Evolutionary conservation across 1,139 yeast genomes (phyloP).

Genomic region (Magnusiomyces tetraspermus): DNA sequence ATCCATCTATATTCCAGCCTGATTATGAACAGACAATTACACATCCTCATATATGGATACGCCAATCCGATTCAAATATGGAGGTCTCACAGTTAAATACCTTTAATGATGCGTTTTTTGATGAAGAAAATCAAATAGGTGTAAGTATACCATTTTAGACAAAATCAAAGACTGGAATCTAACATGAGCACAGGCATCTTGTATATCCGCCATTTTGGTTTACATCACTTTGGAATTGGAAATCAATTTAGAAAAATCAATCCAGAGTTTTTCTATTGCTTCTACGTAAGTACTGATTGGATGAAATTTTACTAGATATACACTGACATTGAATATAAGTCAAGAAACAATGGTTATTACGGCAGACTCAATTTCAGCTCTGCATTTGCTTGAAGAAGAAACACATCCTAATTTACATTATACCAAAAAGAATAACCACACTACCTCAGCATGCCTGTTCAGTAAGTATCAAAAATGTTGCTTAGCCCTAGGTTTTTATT

Average conservation of each 20-base stretch:
- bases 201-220: constrained; percentile 11
- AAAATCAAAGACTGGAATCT: too few relatives aligned
- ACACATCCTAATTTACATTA: constrained; percentile 18
- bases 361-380: constrained; percentile 31
- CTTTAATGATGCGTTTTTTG: constrained; percentile 11
- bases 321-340: not conserved
- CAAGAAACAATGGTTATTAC: constrained; percentile 29
- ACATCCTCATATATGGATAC: constrained; percentile 6
- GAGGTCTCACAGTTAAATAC: constrained; percentile 8
- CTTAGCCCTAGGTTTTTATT: not conserved
- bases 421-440: constrained; percentile 5
- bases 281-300: constrained; percentile 8
- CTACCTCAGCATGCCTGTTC: constrained; percentile 17
- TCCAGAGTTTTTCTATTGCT: constrained; percentile 7
- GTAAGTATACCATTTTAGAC: constrained; percentile 1
- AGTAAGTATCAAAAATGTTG: constrained; percentile 11
- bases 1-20: constrained; percentile 10
- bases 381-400: constrained; percentile 26
- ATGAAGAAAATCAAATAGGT: constrained; percentile 12
- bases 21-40: constrained; percentile 10
- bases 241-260: constrained; percentile 5
- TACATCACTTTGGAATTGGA: constrained; percentile 7
- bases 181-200: constrained; percentile 3
- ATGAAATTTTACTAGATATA: not conserved
- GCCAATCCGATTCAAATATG: constrained; percentile 3